These are phyloP conservation scores for Ambrosia artemisiifolia DNA, from an alignment of 129 eudicot genomes.

Conservation along the genomic window DNA sequence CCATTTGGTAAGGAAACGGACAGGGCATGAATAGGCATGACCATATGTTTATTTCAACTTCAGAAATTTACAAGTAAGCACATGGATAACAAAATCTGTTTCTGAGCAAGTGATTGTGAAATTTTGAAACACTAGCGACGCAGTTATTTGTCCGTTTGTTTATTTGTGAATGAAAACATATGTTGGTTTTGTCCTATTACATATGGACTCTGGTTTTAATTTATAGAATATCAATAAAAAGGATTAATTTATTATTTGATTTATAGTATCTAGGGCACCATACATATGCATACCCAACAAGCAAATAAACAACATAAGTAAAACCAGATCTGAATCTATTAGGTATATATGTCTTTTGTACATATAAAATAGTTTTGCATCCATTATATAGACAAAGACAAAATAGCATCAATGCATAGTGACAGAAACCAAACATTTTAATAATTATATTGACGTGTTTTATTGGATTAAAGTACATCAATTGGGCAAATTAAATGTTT, in stretches of 20 bases:
- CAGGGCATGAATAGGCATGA: background rate
- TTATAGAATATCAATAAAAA: no score
- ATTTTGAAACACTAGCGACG: no score
- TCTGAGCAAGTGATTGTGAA: no score
- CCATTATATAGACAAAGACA: slow-evolving; percentile 9
- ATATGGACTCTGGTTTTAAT: no score
- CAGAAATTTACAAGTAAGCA: background rate
- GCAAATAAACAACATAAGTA: background rate
- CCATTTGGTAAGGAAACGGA: slow-evolving; percentile 3
- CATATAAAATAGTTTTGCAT: background rate
- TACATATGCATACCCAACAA: background rate
- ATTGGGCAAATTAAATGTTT: background rate
- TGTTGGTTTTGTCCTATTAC: no score
- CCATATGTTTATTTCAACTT: background rate
- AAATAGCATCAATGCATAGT: background rate
- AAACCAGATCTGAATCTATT: slow-evolving; percentile 16
- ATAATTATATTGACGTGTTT: background rate
- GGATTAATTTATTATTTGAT: no score
- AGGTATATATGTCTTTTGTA: background rate
- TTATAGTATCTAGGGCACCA: no score
- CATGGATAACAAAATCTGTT: background rate
- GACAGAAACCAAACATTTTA: slow-evolving; percentile 3
- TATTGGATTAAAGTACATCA: background rate
- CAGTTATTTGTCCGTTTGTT: no score
- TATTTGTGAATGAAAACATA: no score